Conservation (phyloP, 345 rosid species). For the Acer yangbiense region DNA sequence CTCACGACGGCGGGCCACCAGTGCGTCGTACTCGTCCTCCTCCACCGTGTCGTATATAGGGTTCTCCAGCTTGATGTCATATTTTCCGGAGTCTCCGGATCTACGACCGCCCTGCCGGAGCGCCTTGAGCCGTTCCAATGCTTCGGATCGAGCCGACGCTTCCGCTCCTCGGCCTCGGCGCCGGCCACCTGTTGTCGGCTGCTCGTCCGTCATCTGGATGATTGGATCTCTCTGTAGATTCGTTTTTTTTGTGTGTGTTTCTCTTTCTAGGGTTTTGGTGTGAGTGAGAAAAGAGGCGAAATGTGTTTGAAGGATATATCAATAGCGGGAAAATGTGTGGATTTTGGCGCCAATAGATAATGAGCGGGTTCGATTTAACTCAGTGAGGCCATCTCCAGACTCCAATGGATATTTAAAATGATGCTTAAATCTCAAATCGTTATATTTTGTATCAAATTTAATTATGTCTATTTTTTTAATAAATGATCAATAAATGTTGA, state of each 20-base stretch:
- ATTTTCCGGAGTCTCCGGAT: constrained; percentile 53
- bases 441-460: no score
- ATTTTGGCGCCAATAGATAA: constrained; percentile 29
- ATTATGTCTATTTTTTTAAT: no score
- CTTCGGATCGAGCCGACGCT: constrained; percentile 54
- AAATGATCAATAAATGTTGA: no score
- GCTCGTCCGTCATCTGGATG: constrained; percentile 38
- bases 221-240: background rate
- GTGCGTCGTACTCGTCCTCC: constrained; percentile 73
- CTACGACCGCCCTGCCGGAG: constrained; percentile 75
- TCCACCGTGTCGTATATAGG: constrained; percentile 79
- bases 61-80: constrained; percentile 61
- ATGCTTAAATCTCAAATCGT: no score
- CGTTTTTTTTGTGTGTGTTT: background rate
- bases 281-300: background rate
- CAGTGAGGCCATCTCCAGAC: no score
- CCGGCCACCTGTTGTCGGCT: constrained; percentile 36
- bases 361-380: no score
- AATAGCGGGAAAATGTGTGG: constrained; percentile 35
- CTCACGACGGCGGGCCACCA: constrained; percentile 75
- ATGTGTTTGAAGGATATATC: background rate
- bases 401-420: no score
- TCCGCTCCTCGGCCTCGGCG: constrained; percentile 60
- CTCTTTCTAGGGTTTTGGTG: constrained; percentile 11
- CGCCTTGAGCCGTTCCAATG: constrained; percentile 75